Conservation (phyloP, 2,329 filamentous ascomycete species). For the Diaporthe sp. region DNA sequence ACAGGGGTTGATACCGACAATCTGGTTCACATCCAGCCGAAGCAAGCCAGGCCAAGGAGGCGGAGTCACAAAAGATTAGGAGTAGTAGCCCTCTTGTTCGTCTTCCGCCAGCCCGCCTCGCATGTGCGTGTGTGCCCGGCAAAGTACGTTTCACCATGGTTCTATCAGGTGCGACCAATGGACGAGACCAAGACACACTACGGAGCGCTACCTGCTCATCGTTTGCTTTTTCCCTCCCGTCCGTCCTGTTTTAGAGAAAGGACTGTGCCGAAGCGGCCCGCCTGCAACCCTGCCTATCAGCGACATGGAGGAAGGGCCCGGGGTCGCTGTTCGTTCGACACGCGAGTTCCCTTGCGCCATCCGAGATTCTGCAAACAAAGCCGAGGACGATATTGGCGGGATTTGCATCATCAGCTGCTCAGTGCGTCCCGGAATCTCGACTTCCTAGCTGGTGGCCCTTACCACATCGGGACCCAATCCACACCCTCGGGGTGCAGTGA, state of each 20-base stretch:
- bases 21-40: slow-evolving; percentile 22
- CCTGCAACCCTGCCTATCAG: slow-evolving; percentile 24
- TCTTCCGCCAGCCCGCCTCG: neutral
- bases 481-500: slow-evolving; percentile 18
- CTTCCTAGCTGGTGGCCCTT: slow-evolving; percentile 15
- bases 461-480: slow-evolving; percentile 19
- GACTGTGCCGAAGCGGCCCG: slow-evolving; percentile 34
- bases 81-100: slow-evolving; percentile 17
- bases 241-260: slow-evolving; percentile 27
- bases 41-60: slow-evolving; percentile 19
- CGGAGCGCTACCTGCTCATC: slow-evolving; percentile 8
- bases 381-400: slow-evolving; percentile 17
- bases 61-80: slow-evolving; percentile 18
- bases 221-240: slow-evolving; percentile 23
- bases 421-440: slow-evolving; percentile 9
- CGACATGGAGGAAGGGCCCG: slow-evolving; percentile 14
- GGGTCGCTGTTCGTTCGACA: slow-evolving; percentile 10
- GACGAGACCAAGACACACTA: slow-evolving; percentile 25
- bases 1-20: slow-evolving; percentile 26
- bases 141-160: slow-evolving; percentile 13
- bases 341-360: slow-evolving; percentile 16
- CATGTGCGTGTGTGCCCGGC: slow-evolving; percentile 14
- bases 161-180: slow-evolving; percentile 22
- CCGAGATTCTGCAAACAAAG: slow-evolving; percentile 23
- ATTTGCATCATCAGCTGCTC: slow-evolving; percentile 26